Conservation (phyloP, 2,329 filamentous ascomycete species). For the Colletotrichum eleusines region DNA sequence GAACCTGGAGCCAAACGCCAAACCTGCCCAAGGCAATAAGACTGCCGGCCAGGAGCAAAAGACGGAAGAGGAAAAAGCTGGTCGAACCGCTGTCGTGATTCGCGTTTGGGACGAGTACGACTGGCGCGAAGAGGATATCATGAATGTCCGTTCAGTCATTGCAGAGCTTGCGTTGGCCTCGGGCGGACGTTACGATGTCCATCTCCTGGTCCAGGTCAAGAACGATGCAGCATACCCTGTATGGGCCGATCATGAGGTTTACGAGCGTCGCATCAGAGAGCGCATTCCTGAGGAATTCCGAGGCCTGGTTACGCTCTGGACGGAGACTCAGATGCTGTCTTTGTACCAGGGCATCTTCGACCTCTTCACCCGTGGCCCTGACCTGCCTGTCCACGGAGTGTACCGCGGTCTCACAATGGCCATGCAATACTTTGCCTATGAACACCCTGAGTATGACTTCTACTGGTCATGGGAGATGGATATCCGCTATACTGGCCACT, state of each 20-base stretch:
- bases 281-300: constrained; percentile 86
- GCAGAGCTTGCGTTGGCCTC: constrained; percentile 84
- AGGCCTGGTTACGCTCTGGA: constrained; percentile 92
- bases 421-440: constrained; percentile 90
- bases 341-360: constrained; percentile 91
- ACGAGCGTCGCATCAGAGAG: constrained; percentile 74
- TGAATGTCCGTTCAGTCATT: constrained; percentile 87
- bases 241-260: constrained; percentile 80
- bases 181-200: constrained; percentile 87
- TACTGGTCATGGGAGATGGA: constrained; percentile 99
- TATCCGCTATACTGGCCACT: constrained; percentile 89
- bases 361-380: constrained; percentile 72
- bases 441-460: constrained; percentile 89
- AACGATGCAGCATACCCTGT: constrained; percentile 79
- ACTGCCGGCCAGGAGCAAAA: constrained; percentile 43
- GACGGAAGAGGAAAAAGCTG: constrained; percentile 50
- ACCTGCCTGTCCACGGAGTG: constrained; percentile 87
- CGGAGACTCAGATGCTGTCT: constrained; percentile 90
- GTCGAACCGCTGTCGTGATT: constrained; percentile 82
- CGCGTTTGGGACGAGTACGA: constrained; percentile 84
- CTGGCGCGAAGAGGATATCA: constrained; percentile 83
- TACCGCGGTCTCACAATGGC: constrained; percentile 96
- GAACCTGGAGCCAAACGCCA: constrained; percentile 32
- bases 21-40: constrained; percentile 11
- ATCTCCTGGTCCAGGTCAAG: constrained; percentile 87